phyloP scores from a whole-genome alignment of 176 grass and related monocot genomes.

The Triticum timopheevii region DNA sequence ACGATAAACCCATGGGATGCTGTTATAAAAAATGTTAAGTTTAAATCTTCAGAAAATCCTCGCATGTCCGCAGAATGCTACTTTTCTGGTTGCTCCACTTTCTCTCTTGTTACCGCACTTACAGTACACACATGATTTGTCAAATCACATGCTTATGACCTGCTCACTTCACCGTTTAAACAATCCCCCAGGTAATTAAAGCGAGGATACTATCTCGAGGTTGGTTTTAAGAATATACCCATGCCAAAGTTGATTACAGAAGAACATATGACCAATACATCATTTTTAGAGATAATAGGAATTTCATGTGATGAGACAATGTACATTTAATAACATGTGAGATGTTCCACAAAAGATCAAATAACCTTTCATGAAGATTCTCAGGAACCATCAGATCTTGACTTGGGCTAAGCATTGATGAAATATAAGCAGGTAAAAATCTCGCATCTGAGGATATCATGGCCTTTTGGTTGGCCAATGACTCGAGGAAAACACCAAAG shows the following conservation, averaged over 20 bases:
- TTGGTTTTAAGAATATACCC: slow-evolving; percentile 15
- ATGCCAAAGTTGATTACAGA: neutral
- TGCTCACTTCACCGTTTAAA: slow-evolving; percentile 1
- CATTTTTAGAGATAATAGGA: neutral
- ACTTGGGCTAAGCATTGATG: slow-evolving; percentile 62
- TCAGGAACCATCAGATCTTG: slow-evolving; percentile 63
- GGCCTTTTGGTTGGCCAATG: slow-evolving; percentile 66
- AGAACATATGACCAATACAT: neutral
- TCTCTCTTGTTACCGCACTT: neutral
- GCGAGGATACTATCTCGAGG: neutral
- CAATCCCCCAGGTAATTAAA: neutral
- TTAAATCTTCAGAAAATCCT: neutral
- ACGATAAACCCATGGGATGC: neutral
- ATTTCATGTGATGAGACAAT: neutral
- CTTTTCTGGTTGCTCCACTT: neutral
- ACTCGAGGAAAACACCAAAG: slow-evolving; percentile 70
- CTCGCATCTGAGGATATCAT: slow-evolving; percentile 73
- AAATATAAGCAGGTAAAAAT: slow-evolving; percentile 80
- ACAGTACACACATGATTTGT: neutral
- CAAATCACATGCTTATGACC: neutral
- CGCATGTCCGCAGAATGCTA: neutral
- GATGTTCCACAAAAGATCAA: slow-evolving; percentile 10
- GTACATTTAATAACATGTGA: neutral
- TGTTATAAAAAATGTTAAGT: neutral
- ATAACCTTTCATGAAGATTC: slow-evolving; percentile 68